Evolutionary conservation across 441 rosid genomes (phyloP), one percentile per base, ranked within the genome.

Genomic region (Monsonia emarginata): DNA sequence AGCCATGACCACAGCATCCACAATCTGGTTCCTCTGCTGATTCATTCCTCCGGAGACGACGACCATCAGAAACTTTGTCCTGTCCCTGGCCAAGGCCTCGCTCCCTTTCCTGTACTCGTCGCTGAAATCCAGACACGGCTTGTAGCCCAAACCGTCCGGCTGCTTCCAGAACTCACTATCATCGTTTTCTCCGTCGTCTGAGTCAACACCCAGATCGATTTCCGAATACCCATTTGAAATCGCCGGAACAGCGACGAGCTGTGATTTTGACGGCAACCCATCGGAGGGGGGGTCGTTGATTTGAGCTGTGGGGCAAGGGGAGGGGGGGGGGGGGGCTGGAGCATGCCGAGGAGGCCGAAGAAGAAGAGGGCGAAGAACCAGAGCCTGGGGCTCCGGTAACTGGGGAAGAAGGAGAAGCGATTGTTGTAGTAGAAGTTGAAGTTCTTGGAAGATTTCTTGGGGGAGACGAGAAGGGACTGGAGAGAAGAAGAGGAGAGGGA

Each of bases 11-110:
- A 87, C 97, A 22, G 97, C 97, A 61, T 93, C 98, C 62, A 93
- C 97, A 76, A 93, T 90, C 80, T 90, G 97, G 81, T 88, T 93
- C 87, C 93, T 88, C 82, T 93, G 98, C 83, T 93, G 97, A 76
- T 91, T 93, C 84, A 93, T 74, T 22, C 97, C 98, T 32, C 98
- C 97, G 13, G 95, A 76, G 57, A 93, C 98, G 42, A 90, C 97
- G 21, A 88, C 98, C 72, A 90, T 60, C 74, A 93, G 73, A 79
- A 88, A 90, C 63, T 79, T 93, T 48, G 76, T 83, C 74, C 86
- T 80, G 68, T 76, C 74, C 68, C 63, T 75, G 28, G 75, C 69
- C 27, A 88, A 65, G 42, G 1, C 69, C 65, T 68, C 74, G 63
- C 84, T 86, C 21, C 71, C 76, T 76, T 65, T 84, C 67, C 75